Conservation (phyloP, 257 asterid species). For the Penstemon barbatus region DNA sequence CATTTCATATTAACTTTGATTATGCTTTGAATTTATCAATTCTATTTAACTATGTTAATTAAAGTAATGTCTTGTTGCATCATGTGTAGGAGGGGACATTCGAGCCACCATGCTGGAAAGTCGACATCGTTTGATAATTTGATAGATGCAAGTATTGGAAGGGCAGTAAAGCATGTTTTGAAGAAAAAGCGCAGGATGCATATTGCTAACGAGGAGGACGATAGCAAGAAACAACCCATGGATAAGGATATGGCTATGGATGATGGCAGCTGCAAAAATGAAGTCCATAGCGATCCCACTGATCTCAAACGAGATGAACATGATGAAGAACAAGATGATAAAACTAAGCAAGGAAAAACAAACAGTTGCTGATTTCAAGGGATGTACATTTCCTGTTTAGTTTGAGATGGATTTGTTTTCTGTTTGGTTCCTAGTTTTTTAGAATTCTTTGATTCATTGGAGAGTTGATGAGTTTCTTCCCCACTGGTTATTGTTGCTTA, state of each 20-base stretch:
- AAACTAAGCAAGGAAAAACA: not conserved
- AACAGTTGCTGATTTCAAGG: not conserved
- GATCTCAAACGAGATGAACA: not conserved
- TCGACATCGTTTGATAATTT: not conserved
- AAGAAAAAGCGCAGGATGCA: not conserved
- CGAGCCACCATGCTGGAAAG: not conserved
- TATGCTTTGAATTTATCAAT: too few species aligned
- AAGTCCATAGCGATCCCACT: too few species aligned
- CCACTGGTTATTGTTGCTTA: too few species aligned
- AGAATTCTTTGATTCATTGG: too few species aligned
- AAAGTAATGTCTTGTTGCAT: not conserved
- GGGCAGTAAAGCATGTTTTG: not conserved
- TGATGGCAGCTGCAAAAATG: too few species aligned
- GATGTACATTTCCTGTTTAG: too few species aligned
- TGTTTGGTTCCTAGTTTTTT: too few species aligned
- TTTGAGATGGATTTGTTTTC: not conserved
- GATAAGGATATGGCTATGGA: not conserved
- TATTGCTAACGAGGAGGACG: not conserved
- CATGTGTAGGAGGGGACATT: slow-evolving; percentile 1
- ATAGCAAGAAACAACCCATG: not conserved
- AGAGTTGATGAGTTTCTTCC: too few species aligned
- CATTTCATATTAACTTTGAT: not conserved
- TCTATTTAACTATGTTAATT: too few species aligned
- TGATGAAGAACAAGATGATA: not conserved
- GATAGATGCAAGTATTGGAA: not conserved